These are phyloP conservation scores for Begonia peltatifolia DNA, from an alignment of 306 rosid genomes.

Conservation along the genomic window DNA sequence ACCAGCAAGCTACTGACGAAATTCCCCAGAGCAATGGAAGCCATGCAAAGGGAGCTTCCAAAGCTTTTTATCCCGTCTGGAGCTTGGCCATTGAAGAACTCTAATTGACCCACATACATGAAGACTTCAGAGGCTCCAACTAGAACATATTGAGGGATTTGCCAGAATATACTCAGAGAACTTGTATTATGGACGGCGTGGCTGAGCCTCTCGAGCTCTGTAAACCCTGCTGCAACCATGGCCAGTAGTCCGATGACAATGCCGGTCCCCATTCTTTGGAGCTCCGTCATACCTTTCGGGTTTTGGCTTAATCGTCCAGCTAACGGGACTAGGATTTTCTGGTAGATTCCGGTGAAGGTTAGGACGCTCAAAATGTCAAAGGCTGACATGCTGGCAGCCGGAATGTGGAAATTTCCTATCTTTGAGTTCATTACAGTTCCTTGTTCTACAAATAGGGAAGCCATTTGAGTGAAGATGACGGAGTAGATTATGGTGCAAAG, in stretches of 20 bases:
- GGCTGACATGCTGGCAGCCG: constrained; percentile 71
- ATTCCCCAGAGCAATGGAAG: constrained; percentile 60
- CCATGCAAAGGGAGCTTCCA: constrained; percentile 75
- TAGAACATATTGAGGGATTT: constrained; percentile 51
- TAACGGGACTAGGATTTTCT: constrained; percentile 32
- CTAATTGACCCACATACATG: constrained; percentile 64
- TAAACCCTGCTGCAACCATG: constrained; percentile 53
- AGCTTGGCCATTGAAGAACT: constrained; percentile 60
- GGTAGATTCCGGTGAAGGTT: constrained; percentile 36
- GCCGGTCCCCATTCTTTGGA: constrained; percentile 62
- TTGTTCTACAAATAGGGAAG: constrained; percentile 70
- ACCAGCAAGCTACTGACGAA: constrained; percentile 48
- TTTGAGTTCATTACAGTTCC: constrained; percentile 52
- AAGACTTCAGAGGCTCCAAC: constrained; percentile 69
- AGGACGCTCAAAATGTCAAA: constrained; percentile 53
- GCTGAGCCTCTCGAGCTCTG: constrained; percentile 38
- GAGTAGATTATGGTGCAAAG: constrained; percentile 70
- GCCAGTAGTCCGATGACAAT: constrained; percentile 41
- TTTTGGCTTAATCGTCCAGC: constrained; percentile 23
- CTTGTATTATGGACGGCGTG: constrained; percentile 24
- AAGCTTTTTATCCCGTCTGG: constrained; percentile 78
- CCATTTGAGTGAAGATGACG: constrained; percentile 70
- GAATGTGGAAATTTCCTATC: constrained; percentile 29
- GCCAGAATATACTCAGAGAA: constrained; percentile 60
- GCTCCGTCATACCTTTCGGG: constrained; percentile 42